Percentiles rank a stretch among this genome's conserved stretches.
phyloP scores from a whole-genome alignment of 139 green algal genomes.

The Spirogloea muscicola region DNA sequence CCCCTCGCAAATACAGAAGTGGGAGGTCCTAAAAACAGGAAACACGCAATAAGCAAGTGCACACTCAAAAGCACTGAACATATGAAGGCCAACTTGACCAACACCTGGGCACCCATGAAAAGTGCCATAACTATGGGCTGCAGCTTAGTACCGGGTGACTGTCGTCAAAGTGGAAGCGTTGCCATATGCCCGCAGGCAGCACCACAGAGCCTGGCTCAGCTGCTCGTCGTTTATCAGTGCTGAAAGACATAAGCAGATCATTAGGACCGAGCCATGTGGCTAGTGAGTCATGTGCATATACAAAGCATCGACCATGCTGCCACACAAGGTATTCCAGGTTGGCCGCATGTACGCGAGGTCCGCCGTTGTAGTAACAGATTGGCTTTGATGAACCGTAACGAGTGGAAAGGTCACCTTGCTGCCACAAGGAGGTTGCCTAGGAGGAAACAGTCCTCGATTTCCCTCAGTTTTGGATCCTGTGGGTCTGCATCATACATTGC shows the following conservation, averaged over 20 bases:
- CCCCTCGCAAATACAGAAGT: slow-evolving; percentile 5
- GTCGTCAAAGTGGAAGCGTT: slow-evolving; percentile 35
- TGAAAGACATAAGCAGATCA: too few species aligned
- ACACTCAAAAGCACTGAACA: too few species aligned
- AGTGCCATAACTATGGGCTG: neutral
- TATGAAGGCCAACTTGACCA: too few species aligned
- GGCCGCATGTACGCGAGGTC: too few species aligned
- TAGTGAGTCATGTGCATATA: too few species aligned
- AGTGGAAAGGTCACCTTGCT: neutral
- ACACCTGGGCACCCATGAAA: neutral
- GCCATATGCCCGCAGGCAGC: slow-evolving; percentile 9
- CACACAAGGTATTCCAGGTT: too few species aligned
- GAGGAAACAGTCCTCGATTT: slow-evolving; percentile 22
- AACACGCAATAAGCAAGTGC: too few species aligned
- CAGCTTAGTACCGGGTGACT: slow-evolving; percentile 22
- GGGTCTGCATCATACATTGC: slow-evolving; percentile 27
- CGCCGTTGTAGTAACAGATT: too few species aligned
- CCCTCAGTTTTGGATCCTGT: slow-evolving; percentile 13
- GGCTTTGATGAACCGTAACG: too few species aligned
- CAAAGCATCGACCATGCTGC: too few species aligned
- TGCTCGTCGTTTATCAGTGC: neutral
- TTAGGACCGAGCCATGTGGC: too few species aligned
- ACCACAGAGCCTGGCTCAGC: neutral
- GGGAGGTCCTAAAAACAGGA: slow-evolving; percentile 20
- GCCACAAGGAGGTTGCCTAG: slow-evolving; percentile 21